These are phyloP conservation scores for Aureobasidium pullulans DNA, from an alignment of 2,329 filamentous ascomycete species.

Conservation along the genomic window DNA sequence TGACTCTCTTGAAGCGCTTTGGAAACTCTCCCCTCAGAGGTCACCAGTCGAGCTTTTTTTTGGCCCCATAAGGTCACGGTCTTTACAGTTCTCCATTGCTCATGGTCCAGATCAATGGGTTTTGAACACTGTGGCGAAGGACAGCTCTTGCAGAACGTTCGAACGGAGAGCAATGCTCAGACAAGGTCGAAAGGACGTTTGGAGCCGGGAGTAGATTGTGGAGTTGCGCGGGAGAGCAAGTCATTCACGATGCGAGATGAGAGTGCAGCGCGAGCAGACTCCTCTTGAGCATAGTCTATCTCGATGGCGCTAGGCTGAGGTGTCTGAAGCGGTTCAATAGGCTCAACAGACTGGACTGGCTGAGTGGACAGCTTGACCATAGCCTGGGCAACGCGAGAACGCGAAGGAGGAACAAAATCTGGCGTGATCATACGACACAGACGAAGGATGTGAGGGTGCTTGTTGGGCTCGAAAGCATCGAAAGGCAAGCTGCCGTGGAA, in stretches of 20 bases:
- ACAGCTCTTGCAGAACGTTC: no score
- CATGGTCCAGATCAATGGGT: no score
- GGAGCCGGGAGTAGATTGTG: background rate
- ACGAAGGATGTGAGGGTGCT: conserved; percentile 2
- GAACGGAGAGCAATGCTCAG: background rate
- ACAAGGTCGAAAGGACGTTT: conserved; percentile 12
- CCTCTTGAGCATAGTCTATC: background rate
- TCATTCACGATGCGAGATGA: background rate
- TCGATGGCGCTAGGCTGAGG: background rate
- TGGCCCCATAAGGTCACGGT: no score
- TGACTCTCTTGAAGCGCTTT: no score
- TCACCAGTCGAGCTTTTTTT: no score
- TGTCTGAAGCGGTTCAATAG: background rate
- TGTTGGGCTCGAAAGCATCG: conserved; percentile 6
- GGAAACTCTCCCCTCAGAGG: no score
- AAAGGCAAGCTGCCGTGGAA: conserved; percentile 7
- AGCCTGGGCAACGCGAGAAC: conserved; percentile 4
- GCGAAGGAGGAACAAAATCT: conserved; percentile 3
- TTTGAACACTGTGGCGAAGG: no score
- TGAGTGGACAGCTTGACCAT: conserved; percentile 1
- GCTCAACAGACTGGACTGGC: background rate
- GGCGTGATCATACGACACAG: conserved; percentile 3
- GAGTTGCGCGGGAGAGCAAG: background rate
- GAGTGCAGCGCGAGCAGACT: background rate
- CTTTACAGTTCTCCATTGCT: no score